Evolutionary conservation across 345 rosid genomes (phyloP).

Genomic region (Raphanus sativus): DNA sequence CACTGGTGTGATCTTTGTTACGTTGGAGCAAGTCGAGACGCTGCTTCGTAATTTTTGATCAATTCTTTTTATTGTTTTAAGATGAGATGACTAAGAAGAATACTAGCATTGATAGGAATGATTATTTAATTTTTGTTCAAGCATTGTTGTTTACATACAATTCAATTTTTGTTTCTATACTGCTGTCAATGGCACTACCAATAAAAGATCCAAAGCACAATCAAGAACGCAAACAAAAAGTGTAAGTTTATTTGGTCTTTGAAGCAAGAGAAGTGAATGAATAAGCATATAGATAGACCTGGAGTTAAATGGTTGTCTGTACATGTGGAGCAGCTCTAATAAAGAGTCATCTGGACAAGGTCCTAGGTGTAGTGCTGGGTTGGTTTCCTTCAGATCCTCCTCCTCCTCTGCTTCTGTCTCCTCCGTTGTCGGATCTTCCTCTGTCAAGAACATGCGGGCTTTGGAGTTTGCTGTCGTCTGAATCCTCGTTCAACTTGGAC

Average conservation of each 20-base stretch:
- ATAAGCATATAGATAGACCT: conserved; percentile 12
- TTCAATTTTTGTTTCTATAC: conserved; percentile 20
- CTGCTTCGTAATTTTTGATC: conserved; percentile 46
- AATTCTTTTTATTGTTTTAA: neutral
- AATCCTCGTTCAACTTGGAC: neutral
- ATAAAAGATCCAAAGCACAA: conserved; percentile 11
- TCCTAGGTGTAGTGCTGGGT: conserved; percentile 34
- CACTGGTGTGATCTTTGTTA: conserved; percentile 74
- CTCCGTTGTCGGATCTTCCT: conserved; percentile 50
- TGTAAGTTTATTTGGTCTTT: conserved; percentile 15
- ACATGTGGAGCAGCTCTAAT: conserved; percentile 22
- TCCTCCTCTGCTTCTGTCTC: conserved; percentile 43
- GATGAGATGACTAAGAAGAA: neutral
- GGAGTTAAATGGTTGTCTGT: conserved; percentile 31
- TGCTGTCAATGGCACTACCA: conserved; percentile 28
- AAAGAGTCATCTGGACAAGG: conserved; percentile 43
- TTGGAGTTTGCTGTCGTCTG: conserved; percentile 19
- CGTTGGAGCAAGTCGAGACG: conserved; percentile 70
- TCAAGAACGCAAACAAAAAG: neutral
- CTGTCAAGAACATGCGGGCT: conserved; percentile 36
- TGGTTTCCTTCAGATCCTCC: conserved; percentile 26
- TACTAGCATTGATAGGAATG: neutral
- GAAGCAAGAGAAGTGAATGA: conserved; percentile 5
- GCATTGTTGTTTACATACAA: conserved; percentile 17
- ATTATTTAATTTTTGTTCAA: conserved; percentile 12